Base-by-base conservation (phyloP, 2,329 filamentous ascomycete species). In the Aspergillus sp. region DNA sequence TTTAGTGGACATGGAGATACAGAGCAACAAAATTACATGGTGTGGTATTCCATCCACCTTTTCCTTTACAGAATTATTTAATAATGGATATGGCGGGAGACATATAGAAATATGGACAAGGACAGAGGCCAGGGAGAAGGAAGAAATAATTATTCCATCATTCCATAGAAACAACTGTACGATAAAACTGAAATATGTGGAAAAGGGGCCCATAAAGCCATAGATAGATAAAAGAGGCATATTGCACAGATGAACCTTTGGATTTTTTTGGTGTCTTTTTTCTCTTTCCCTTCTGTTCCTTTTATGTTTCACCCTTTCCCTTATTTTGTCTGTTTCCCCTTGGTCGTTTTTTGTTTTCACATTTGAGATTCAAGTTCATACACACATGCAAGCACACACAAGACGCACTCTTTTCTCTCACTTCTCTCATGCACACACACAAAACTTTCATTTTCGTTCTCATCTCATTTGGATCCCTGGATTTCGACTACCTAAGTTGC, bases 91-190 rank as follows among this genome's bases (percentile, higher is more conserved):
- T 10, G 8, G 28, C 7, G 30, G 15, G 8, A 17, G 1, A 30
- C 1, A 12, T 30, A 54, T 15, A 25, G 23, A 59, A 49, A 48
- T 7, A 25, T 56, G 47, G 52, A 36, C 57, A 64, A 41, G 6
- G 38, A 32, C 9, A 23, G 45, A 54, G 30, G 19, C 19, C 19
- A 41, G 36, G 45, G 15, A 39, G 21, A 38, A 15, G 41, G 19
- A 30, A 32, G 13, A 36, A 53, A 32, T 17, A 30, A 54, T 36
- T 36, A 36, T 36, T 36, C 12, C 32, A 36, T 36, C 32, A 36
- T 36, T 36, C 32, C 32, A 36, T 36, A 36, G 5, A 13, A 36
- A 36, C 32, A 13, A 36, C 32, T 36, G 32, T 36, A 21, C 13
- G 47, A n/a, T n/a, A 43, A 30, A 30, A 30, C 28, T 30, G 36